Percentiles rank a stretch among this genome's conserved stretches.
phyloP scores from a whole-genome alignment of 495 filamentous ascomycete genomes.

The Darksidea phi region DNA sequence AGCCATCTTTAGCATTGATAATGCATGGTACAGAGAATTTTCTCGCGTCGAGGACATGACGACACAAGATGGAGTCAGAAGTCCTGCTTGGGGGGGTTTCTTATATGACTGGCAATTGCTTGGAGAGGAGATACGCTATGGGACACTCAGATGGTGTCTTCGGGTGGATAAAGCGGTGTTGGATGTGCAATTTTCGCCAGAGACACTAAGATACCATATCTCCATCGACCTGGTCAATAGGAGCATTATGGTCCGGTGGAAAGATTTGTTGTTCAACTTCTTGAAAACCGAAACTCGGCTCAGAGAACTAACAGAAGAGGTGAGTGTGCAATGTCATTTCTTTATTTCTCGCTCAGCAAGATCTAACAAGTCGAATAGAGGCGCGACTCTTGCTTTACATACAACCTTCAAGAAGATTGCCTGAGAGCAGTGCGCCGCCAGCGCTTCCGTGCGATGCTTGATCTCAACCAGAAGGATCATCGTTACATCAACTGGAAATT shows the following conservation, averaged over 20 bases:
- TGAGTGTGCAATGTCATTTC: neutral
- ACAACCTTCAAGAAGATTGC: constrained; percentile 15
- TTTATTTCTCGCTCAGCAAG: no score
- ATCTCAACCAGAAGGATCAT: neutral
- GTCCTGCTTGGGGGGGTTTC: neutral
- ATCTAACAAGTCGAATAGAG: constrained; percentile 2
- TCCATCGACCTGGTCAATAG: neutral
- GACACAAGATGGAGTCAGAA: neutral
- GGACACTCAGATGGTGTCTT: constrained; percentile 8
- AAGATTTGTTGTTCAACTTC: neutral
- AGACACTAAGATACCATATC: neutral
- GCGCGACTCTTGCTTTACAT: constrained; percentile 8
- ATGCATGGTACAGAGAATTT: constrained; percentile 3
- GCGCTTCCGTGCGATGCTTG: neutral
- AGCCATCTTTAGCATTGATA: constrained; percentile 15
- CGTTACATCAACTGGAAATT: constrained; percentile 9
- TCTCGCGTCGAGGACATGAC: neutral
- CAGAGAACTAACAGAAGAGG: constrained; percentile 9
- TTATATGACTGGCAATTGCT: neutral
- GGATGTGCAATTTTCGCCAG: neutral
- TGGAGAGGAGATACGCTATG: neutral
- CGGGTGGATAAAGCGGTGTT: constrained; percentile 5
- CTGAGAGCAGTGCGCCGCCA: constrained; percentile 14
- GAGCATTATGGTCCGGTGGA: neutral
- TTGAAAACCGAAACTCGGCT: constrained; percentile 9